Evolutionary conservation across 2,329 filamentous ascomycete species (phyloP), one percentile per base, ranked within the genome.

Genomic region (Aureobasidium leucospermi): DNA sequence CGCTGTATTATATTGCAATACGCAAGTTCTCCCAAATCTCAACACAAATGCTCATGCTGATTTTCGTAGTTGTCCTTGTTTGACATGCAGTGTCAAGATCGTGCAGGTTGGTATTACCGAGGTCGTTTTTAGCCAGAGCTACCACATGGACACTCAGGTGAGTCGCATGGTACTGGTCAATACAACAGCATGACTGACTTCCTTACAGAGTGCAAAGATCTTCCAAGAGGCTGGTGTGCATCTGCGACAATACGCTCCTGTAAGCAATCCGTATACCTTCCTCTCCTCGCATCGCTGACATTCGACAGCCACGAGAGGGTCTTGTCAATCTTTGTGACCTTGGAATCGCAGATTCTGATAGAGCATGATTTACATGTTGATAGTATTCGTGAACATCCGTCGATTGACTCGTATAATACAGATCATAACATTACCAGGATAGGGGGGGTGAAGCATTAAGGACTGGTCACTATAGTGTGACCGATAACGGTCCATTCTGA

Each of bases 1-100:
- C 4, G 84, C 89, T 39, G 88, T 90, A 52, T 77, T 99, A 29
- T 99, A 96, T 75, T 96, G 92, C 74, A 90, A 96, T 71, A 96
- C 92, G 65, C 80, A 53, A 23, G 59, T 61, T 9, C 67, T 43
- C 45, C 57, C n/a, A 16, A 9, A 19, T 19, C 23, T 34, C 73
- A 81, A 94, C 60, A 90, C 97, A 66, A 80, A 89, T 31, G 87
- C 89, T 59, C 88, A 86, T 6, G 84, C 89, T 45, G 88, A 90
- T 52, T 77, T 97, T 36, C 97, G 96, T 62, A 83, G 80, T 0
- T 99, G 94, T 73, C 94, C 94, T 4, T 99, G 94, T 71, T 78
- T 99, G 72, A 99, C 94, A 2, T 99, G 94, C 74, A 96, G 90
- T 68, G 96, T 99, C 78, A 99, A 99, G 78, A 97, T 99, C 69